A percentile compares a stretch with the other conserved stretches of the same genome.
Conservation (phyloP, 345 rosid genomes). For the Gossypium rotundifolium region DNA sequence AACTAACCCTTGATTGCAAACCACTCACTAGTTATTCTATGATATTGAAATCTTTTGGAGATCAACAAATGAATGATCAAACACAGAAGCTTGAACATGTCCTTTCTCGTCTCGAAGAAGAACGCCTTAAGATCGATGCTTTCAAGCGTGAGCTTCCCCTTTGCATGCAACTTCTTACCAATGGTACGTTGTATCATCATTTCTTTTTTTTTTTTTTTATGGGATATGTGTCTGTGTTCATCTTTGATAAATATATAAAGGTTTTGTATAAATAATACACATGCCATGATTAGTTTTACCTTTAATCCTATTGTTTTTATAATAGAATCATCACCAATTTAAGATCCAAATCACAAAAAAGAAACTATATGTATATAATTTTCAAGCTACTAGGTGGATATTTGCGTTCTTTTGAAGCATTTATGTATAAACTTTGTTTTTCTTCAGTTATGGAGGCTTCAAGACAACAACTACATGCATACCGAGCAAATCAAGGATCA, state of each 20-base stretch:
- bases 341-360: constrained; percentile 6
- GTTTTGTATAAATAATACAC: not conserved
- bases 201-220: not conserved
- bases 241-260: not conserved
- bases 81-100: constrained; percentile 80
- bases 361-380: not conserved
- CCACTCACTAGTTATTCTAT: constrained; percentile 77
- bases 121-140: constrained; percentile 91
- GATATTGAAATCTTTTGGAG: constrained; percentile 81
- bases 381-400: constrained; percentile 13
- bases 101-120: constrained; percentile 80
- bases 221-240: not conserved
- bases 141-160: constrained; percentile 98
- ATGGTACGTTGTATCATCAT: constrained; percentile 34
- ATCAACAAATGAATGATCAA: constrained; percentile 42
- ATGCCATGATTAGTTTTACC: not conserved
- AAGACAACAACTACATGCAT: constrained; percentile 72
- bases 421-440: not conserved
- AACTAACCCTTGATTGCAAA: constrained; percentile 74
- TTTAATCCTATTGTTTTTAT: not conserved
- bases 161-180: constrained; percentile 98
- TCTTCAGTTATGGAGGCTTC: constrained; percentile 77
- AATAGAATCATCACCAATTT: not conserved
- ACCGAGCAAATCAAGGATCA: constrained; percentile 51
- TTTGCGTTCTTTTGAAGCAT: constrained; percentile 19